Evolutionary conservation across 2,329 filamentous ascomycete genomes (phyloP), one percentile per base, ranked within the genome.

Genomic region (Pestalotiopsis sp.): DNA sequence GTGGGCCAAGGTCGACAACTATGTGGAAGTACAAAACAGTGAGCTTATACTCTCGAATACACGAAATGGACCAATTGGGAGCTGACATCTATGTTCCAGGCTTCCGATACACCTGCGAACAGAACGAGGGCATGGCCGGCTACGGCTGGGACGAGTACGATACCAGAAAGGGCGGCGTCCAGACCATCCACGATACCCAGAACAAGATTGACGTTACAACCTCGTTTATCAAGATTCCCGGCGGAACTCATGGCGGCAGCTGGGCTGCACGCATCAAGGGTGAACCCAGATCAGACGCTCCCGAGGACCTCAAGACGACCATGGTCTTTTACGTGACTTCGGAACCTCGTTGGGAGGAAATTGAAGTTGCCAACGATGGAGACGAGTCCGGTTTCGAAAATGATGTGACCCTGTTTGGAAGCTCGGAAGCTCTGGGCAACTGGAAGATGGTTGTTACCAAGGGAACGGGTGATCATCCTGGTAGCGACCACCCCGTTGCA

Each of bases 61-160:
- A 20, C 14, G 2, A 23, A 36, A 23, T 25, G 2, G 11, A 36
- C n/a, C 27, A 36, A 25, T 27, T 36, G 12, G 45, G 65, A 56
- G 11, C 69, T 73, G 66, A 72, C 61, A 40, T 5, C 14, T 5
- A 70, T 23, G 23, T 31, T 66, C 2, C 77, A 96, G 93, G 91
- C 75, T 92, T 98, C 75, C 91, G 96, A 72, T 94, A 97, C 80
- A 98, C 96, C 0, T 99, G 96, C 82, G 96, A 98, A 80, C 96
- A 99, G 80, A 89, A 96, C 79, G 94, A 97, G 79, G 92, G 92
- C 72, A 97, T 99, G 87, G 92, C 90, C 62, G 95, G 95, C 68
- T 99, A 99, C 80, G 96, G 96, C 71, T 99, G 96, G 96, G 95
- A 98, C 76, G 93, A 97, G 79, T 99, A 97, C 80, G 96, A 99